Percentiles rank a stretch among this genome's conserved stretches.
phyloP scores from a whole-genome alignment of 2,329 filamentous ascomycete genomes.

The Tolypocladium ophioglossoides region DNA sequence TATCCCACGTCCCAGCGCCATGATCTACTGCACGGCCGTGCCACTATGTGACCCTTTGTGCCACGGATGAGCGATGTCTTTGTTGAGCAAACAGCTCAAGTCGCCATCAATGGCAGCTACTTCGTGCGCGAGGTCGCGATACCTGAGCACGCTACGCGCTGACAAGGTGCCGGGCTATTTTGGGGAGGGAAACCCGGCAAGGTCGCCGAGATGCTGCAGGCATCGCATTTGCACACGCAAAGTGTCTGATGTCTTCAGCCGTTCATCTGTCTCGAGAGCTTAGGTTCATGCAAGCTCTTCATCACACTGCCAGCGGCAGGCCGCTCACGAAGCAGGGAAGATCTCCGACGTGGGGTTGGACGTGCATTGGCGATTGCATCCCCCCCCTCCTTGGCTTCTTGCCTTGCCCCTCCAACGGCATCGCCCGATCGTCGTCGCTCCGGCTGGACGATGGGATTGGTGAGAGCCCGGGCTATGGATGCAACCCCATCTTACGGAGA shows the following conservation, averaged over 20 bases:
- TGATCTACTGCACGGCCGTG: neutral
- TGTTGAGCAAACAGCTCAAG: neutral
- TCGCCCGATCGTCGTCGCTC: neutral
- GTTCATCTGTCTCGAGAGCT: neutral
- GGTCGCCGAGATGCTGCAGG: neutral
- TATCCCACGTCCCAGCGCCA: neutral
- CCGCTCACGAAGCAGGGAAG: neutral
- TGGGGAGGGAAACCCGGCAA: neutral
- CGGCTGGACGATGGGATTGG: neutral
- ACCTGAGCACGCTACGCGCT: neutral
- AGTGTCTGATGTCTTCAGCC: neutral
- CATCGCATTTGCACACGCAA: neutral
- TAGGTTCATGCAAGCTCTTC: constrained; percentile 1
- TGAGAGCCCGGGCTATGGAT: neutral
- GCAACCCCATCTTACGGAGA: neutral
- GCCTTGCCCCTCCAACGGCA: neutral
- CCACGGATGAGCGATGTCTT: neutral
- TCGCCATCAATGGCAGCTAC: neutral
- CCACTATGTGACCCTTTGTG: neutral
- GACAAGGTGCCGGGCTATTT: neutral
- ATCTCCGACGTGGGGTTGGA: neutral
- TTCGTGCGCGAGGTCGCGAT: too few relatives aligned
- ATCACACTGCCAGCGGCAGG: neutral
- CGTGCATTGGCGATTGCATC: neutral
- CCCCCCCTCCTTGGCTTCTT: neutral